A percentile compares a stretch with the other conserved stretches of the same genome.
phyloP scores from a whole-genome alignment of 2,329 filamentous ascomycete species.

The Phialocephala subalpina region DNA sequence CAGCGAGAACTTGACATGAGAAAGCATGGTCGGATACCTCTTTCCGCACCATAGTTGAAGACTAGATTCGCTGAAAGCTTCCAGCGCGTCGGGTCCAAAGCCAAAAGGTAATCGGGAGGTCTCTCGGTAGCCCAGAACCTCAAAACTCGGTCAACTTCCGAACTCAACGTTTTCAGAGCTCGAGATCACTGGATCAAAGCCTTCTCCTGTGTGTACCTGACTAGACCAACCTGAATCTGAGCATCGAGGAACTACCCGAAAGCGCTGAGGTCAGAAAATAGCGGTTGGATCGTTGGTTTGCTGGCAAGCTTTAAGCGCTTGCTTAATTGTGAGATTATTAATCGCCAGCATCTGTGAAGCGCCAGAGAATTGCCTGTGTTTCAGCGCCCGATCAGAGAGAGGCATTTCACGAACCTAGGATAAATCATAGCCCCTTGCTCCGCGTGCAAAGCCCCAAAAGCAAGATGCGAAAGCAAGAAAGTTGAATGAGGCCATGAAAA shows the following conservation, averaged over 20 bases:
- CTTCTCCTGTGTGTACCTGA: neutral
- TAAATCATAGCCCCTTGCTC: constrained; percentile 17
- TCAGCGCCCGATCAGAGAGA: constrained; percentile 12
- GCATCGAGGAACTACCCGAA: neutral
- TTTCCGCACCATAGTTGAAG: neutral
- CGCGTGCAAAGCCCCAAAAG: constrained; percentile 18
- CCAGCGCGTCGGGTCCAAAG: neutral
- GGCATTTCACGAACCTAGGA: constrained; percentile 13
- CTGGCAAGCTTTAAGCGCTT: neutral
- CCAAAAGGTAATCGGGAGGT: neutral
- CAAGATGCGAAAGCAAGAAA: constrained; percentile 6
- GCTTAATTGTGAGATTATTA: neutral
- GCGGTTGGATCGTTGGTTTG: neutral
- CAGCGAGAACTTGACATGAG: neutral
- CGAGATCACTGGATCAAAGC: neutral
- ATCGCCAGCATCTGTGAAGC: neutral
- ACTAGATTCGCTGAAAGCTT: neutral
- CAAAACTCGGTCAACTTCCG: neutral
- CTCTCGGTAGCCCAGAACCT: neutral
- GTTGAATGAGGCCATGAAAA: neutral
- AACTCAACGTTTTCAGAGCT: neutral
- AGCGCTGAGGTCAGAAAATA: constrained; percentile 8
- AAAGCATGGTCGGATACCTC: neutral
- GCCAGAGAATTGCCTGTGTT: constrained; percentile 17
- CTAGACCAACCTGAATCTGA: neutral